A percentile compares a stretch with the other conserved stretches of the same genome.
These are phyloP conservation scores for Diutina ranongensis DNA, from an alignment of 1,139 yeast genomes.

Conservation along the genomic window DNA sequence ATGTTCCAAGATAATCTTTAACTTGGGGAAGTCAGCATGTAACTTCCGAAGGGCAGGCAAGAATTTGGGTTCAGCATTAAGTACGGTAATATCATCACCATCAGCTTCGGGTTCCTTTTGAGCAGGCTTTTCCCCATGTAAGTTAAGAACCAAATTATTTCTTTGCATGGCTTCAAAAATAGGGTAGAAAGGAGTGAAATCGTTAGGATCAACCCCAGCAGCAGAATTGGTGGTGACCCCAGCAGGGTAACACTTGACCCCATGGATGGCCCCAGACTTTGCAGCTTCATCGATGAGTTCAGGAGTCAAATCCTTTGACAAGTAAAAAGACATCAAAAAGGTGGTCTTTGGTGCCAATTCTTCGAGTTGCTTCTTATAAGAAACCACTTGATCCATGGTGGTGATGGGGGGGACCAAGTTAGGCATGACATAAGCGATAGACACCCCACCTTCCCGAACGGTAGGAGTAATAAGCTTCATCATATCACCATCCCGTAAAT, in stretches of 20 bases:
- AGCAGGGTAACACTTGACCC: constrained; percentile 94
- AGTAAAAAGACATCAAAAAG: constrained; percentile 82
- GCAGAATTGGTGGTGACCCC: constrained; percentile 95
- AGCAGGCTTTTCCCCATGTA: constrained; percentile 88
- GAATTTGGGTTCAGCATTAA: constrained; percentile 89
- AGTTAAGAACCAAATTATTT: constrained; percentile 62
- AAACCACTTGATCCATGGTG: constrained; percentile 59
- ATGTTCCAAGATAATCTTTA: constrained; percentile 85
- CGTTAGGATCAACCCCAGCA: constrained; percentile 91
- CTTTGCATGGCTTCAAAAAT: constrained; percentile 80
- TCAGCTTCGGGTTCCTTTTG: constrained; percentile 24
- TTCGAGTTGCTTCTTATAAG: constrained; percentile 56
- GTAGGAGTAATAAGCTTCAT: constrained; percentile 88
- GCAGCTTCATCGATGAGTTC: constrained; percentile 76
- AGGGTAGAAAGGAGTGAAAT: constrained; percentile 79
- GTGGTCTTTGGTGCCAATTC: constrained; percentile 73
- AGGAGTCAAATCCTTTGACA: constrained; percentile 71
- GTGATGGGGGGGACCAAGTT: constrained; percentile 88
- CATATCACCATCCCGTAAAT: constrained; percentile 87
- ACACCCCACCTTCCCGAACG: constrained; percentile 78
- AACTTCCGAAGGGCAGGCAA: constrained; percentile 80
- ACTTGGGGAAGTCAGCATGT: constrained; percentile 73
- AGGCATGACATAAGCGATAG: constrained; percentile 93
- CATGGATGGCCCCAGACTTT: constrained; percentile 56
- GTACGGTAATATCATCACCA: constrained; percentile 57